A percentile compares a stretch with the other conserved stretches of the same genome.
Evolutionary conservation across 2,329 filamentous ascomycete genomes (phyloP).

Genomic region (Thielaviopsis populi): DNA sequence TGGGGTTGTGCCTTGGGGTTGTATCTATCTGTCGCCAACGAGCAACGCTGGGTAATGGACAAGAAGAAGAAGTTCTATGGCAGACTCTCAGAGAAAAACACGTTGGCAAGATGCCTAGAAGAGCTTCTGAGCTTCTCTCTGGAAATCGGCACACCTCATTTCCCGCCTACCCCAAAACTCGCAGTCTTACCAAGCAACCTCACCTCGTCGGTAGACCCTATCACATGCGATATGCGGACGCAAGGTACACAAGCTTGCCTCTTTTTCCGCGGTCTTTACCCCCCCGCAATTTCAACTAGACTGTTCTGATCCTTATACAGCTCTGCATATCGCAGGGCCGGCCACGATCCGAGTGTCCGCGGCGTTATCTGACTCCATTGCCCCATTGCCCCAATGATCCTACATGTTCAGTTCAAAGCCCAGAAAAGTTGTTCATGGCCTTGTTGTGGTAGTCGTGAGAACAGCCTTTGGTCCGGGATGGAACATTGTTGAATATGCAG

Average conservation of each 20-base stretch:
- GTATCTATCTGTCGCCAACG: no score
- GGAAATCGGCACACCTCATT: no score
- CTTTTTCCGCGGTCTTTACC: constrained; percentile 2
- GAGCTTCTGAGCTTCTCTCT: no score
- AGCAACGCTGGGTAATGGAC: no score
- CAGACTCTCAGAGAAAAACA: no score
- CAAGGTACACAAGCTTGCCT: neutral
- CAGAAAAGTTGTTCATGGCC: neutral
- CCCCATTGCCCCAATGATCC: neutral
- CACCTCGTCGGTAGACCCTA: no score
- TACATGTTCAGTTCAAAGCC: neutral
- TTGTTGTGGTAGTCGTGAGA: neutral
- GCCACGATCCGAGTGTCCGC: neutral
- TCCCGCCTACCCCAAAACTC: no score
- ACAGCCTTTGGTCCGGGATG: neutral
- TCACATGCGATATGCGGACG: neutral
- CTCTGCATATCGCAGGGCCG: neutral
- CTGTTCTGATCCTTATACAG: neutral
- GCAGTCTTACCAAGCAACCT: no score
- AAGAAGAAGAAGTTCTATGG: no score
- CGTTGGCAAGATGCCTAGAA: no score
- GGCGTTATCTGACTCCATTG: neutral
- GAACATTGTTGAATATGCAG: neutral
- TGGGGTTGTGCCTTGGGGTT: neutral
- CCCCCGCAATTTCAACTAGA: neutral